Conservation (phyloP, 2,329 filamentous ascomycete species). For the Nemania serpens region DNA sequence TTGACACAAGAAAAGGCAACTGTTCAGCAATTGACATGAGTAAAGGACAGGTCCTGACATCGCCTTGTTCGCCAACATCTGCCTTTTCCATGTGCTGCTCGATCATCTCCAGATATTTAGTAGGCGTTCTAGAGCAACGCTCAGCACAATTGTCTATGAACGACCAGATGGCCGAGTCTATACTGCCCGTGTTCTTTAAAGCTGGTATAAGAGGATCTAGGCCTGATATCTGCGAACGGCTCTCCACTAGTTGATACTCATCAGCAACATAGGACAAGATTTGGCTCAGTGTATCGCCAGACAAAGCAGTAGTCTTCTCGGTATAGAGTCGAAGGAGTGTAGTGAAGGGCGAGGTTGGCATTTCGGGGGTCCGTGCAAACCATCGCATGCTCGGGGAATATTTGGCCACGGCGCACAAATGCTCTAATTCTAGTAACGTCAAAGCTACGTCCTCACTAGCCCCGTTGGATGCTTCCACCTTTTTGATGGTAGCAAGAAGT, state of each 20-base stretch:
- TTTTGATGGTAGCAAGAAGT: constrained; percentile 70
- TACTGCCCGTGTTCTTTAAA: constrained; percentile 41
- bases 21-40: constrained; percentile 76
- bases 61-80: constrained; percentile 36
- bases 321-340: constrained; percentile 66
- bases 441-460: constrained; percentile 58
- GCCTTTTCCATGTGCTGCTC: constrained; percentile 44
- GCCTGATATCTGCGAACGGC: constrained; percentile 46
- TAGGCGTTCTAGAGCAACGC: constrained; percentile 73
- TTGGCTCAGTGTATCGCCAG: constrained; percentile 55
- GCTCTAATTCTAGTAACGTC: constrained; percentile 75
- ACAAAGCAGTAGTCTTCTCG: constrained; percentile 53
- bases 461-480: constrained; percentile 59
- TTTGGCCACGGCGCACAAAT: constrained; percentile 78
- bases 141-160: constrained; percentile 85
- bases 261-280: constrained; percentile 65
- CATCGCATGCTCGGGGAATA: constrained; percentile 85
- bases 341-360: constrained; percentile 72
- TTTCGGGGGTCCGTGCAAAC: constrained; percentile 75
- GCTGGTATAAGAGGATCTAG: constrained; percentile 53
- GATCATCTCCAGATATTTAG: constrained; percentile 80
- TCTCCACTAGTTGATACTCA: constrained; percentile 70
- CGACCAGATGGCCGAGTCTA: constrained; percentile 55
- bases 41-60: constrained; percentile 61
- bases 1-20: constrained; percentile 68